phyloP scores from a whole-genome alignment of 345 rosid species.

The Aegle marmelos region DNA sequence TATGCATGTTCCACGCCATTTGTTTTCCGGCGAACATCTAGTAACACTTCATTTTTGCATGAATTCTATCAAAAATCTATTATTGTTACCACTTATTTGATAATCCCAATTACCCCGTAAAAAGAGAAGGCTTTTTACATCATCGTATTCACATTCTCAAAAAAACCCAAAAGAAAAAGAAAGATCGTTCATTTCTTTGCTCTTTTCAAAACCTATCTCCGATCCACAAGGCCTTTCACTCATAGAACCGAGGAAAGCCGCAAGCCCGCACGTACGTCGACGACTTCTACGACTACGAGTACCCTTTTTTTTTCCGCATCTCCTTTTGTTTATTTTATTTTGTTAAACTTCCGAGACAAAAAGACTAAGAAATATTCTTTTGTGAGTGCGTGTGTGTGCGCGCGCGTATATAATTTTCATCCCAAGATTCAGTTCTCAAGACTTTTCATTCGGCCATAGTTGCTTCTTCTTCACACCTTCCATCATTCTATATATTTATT shows the following conservation, averaged over 20 bases:
- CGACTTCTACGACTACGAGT: conserved; percentile 9
- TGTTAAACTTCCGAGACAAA: conserved; percentile 52
- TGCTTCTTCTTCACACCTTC: no score
- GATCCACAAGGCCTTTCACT: conserved; percentile 3
- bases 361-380: conserved; percentile 35
- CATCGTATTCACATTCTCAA: no score
- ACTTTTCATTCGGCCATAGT: no score
- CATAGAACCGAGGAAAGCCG: conserved; percentile 27
- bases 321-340: conserved; percentile 10
- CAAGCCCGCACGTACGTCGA: conserved; percentile 12
- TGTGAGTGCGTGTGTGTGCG: no score
- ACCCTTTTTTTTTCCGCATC: background rate
- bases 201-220: no score
- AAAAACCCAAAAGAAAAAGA: no score
- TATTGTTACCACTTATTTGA: background rate
- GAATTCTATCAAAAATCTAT: conserved; percentile 2
- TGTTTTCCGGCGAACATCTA: conserved; percentile 36
- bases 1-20: conserved; percentile 42
- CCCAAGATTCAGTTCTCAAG: conserved; percentile 32
- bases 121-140: background rate
- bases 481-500: no score
- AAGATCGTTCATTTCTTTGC: no score
- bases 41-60: conserved; percentile 41
- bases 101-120: background rate
- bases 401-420: conserved; percentile 31